Evolutionary conservation across 176 grass and related monocot genomes (phyloP).

Genomic region (Cenchrus purpureus): DNA sequence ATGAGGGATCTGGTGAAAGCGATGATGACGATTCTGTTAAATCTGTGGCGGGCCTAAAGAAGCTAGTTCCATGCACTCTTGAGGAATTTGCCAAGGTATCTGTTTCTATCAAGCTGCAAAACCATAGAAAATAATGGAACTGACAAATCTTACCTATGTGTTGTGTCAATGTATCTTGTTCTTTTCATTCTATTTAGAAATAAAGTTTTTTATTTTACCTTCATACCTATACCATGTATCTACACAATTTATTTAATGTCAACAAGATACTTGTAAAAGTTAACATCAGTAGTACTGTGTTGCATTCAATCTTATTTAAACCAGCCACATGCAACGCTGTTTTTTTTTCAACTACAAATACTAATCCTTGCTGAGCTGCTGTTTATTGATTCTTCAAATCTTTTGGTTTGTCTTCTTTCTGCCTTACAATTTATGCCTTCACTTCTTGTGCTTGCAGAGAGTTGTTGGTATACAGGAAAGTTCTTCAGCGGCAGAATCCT

Average conservation of each 20-base stretch:
- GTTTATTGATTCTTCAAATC: not conserved
- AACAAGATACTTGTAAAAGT: constrained; percentile 9
- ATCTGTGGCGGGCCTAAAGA: constrained; percentile 54
- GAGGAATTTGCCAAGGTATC: constrained; percentile 70
- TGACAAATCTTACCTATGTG: constrained; percentile 5
- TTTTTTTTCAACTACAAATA: constrained; percentile 20
- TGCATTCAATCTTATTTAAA: constrained; percentile 18
- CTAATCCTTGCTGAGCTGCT: not conserved
- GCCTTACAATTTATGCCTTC: constrained; percentile 27
- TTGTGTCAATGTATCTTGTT: constrained; percentile 20
- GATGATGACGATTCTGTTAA: constrained; percentile 55
- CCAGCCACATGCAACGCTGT: constrained; percentile 16
- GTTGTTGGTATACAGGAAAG: constrained; percentile 50
- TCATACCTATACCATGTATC: constrained; percentile 18
- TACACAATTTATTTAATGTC: constrained; percentile 23
- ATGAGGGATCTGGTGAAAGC: constrained; percentile 75
- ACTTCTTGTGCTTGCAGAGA: constrained; percentile 54
- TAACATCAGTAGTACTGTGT: not conserved
- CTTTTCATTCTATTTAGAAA: constrained; percentile 4
- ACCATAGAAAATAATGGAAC: constrained; percentile 12
- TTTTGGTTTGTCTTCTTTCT: constrained; percentile 37
- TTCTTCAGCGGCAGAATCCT: constrained; percentile 44
- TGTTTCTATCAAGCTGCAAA: constrained; percentile 35
- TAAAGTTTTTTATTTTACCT: not conserved
- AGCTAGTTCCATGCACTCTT: constrained; percentile 54